phyloP scores from a whole-genome alignment of 208 protist species.

The Leishmania lainsoni region DNA sequence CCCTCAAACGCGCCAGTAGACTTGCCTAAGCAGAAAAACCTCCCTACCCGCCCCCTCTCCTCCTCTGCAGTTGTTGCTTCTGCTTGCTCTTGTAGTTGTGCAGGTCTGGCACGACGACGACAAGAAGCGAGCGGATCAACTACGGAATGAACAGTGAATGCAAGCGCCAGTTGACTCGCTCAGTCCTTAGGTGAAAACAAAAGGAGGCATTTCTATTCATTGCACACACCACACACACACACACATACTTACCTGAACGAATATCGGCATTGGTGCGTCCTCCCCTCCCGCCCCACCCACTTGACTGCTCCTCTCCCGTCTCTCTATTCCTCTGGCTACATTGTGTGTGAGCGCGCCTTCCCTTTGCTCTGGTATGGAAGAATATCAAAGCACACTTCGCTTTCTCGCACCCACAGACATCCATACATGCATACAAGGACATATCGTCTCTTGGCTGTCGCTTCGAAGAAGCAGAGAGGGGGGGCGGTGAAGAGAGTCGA shows the following conservation, averaged over 20 bases:
- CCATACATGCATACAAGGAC: background rate
- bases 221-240: background rate
- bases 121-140: background rate
- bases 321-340: background rate
- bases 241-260: background rate
- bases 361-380: background rate
- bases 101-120: background rate
- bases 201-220: background rate
- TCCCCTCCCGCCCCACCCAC: background rate
- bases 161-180: background rate
- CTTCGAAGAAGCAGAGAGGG: background rate
- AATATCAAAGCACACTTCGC: background rate
- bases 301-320: background rate
- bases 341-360: background rate
- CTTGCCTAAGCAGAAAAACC: background rate
- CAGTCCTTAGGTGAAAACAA: background rate
- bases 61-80: background rate
- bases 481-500: background rate
- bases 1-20: background rate
- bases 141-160: background rate
- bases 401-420: background rate
- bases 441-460: background rate
- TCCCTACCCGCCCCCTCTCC: background rate
- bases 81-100: background rate
- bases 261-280: background rate